Evolutionary conservation across 2,329 filamentous ascomycete genomes (phyloP), one percentile per base, ranked within the genome.

Genomic region (Plenodomus biglobosus): DNA sequence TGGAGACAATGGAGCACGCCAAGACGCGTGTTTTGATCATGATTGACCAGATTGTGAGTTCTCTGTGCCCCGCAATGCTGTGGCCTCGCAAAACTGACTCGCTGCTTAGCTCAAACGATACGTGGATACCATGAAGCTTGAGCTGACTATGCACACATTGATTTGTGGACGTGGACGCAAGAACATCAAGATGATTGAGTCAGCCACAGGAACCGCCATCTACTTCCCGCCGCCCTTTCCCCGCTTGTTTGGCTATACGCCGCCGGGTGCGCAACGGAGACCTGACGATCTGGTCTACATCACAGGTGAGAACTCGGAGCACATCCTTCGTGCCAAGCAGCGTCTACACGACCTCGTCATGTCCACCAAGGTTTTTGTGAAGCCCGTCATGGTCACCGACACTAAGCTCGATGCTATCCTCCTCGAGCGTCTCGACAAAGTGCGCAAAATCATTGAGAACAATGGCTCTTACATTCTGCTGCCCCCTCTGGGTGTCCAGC

Each of bases 151-250:
- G 69, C 94, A 99, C 70, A 94, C 91, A 48, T 80, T 96, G 46
- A 85, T 97, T 41, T 96, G 92, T 70, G 94, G 94, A 40, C 88
- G 94, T 40, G 92, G 92, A 61, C 84, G 94, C 61, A 95, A 96
- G 78, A 96, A 96, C 71, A 96, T 99, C 77, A 97, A 97, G 77
- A 78, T 94, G 64, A 96, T 99, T 66, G 94, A 99, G 74, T 95
- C 94, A 13, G 85, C 88, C 21, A 97, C 94, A 13, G 90, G 92
- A 64, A 97, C 94, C 8, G 92, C 94, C 56, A 97, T 99, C 64
- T 99, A 99, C 76, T 97, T 99, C 68, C 94, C 94, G 21, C 91
- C 92, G 7, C 88, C 92, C 1, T 97, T 97, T 69, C 92, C 92
- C 13, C 85, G 87, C 50, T 86, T 96, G 56, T 96, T 94, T 68